A percentile compares a stretch with the other conserved stretches of the same genome.
Conservation (phyloP, 23 red algal species). For the Cyanidioschyzon merolae region DNA sequence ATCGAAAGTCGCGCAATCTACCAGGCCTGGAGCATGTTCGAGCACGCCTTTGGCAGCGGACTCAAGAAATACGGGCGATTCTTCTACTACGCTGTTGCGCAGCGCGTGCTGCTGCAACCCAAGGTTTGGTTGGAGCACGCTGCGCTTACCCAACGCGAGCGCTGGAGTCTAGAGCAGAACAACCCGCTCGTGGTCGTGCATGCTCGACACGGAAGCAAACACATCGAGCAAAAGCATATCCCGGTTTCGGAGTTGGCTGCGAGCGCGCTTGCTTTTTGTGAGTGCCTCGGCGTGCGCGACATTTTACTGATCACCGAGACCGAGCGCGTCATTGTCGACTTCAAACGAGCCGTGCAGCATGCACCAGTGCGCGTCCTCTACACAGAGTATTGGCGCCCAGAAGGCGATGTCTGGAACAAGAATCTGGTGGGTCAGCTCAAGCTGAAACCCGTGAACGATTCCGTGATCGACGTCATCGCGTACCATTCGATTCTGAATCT, state of each 20-base stretch:
- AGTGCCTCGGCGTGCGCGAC: neutral
- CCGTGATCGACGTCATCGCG: conserved; percentile 7
- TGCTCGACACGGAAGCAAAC: conserved; percentile 11
- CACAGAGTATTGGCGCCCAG: conserved; percentile 4
- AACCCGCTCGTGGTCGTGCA: conserved; percentile 1
- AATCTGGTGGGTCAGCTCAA: neutral
- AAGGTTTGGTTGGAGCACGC: neutral
- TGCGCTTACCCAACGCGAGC: neutral
- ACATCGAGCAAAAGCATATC: conserved; percentile 8
- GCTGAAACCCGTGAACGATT: neutral
- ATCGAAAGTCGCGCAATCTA: neutral
- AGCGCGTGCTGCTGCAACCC: neutral
- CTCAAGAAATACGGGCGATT: neutral
- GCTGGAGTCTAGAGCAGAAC: neutral
- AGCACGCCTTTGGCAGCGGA: neutral
- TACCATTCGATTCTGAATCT: conserved; percentile 13
- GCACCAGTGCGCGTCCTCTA: neutral
- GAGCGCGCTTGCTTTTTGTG: conserved; percentile 1
- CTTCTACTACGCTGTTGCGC: conserved; percentile 13
- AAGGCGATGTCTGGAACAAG: conserved; percentile 10
- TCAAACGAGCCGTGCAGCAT: neutral
- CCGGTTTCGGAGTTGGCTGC: neutral
- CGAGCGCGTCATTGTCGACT: neutral
- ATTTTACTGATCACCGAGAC: conserved; percentile 1
- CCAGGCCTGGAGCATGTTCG: neutral